Conservation (phyloP, 768 basidiomycete genomes). For the Pulveroboletus sp. region DNA sequence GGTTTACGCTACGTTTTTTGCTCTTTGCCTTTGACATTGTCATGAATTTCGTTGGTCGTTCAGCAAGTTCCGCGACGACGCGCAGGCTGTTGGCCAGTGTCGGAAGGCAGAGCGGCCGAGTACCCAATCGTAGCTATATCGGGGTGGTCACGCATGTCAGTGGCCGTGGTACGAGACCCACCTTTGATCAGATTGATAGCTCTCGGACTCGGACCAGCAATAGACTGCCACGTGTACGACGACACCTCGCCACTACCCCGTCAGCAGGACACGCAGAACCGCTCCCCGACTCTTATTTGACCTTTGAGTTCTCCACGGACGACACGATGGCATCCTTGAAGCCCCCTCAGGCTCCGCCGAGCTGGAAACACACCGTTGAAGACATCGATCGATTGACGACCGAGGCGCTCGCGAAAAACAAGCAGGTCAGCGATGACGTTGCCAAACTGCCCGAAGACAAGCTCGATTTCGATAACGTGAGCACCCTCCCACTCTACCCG, state of each 20-base stretch:
- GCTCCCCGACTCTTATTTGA: background rate
- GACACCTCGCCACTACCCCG: slow-evolving; percentile 9
- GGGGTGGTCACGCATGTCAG: slow-evolving; percentile 5
- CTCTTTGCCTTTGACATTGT: too few relatives aligned
- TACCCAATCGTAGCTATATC: slow-evolving; percentile 14
- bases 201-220: background rate
- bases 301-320: slow-evolving; percentile 7
- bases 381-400: slow-evolving; percentile 60
- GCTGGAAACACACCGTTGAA: slow-evolving; percentile 68
- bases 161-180: too few relatives aligned
- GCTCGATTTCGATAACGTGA: slow-evolving; percentile 66
- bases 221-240: background rate
- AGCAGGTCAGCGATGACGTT: slow-evolving; percentile 56
- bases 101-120: background rate
- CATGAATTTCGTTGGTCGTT: slow-evolving; percentile 7
- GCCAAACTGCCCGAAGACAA: slow-evolving; percentile 57
- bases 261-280: slow-evolving; percentile 5
- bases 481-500: slow-evolving; percentile 15
- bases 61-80: background rate
- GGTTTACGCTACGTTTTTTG: background rate
- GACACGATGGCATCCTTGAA: slow-evolving; percentile 45
- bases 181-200: background rate
- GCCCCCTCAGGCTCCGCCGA: slow-evolving; percentile 65
- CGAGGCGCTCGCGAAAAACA: slow-evolving; percentile 56
- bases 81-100: background rate